These are phyloP conservation scores for Oryza rufipogon DNA, from an alignment of 176 grass and related monocot genomes.

Conservation along the genomic window DNA sequence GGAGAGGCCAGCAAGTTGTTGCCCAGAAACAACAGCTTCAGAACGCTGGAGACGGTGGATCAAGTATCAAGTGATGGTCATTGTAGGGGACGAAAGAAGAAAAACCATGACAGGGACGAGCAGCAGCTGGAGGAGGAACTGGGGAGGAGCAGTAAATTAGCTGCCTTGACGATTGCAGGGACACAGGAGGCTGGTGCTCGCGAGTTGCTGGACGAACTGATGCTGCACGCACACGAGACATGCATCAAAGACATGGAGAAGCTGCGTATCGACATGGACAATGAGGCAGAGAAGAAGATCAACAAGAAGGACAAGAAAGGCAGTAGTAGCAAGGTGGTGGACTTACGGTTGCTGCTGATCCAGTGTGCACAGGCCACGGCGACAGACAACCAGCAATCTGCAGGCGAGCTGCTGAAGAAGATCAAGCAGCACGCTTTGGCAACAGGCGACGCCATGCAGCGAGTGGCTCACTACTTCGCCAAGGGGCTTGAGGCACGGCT, in stretches of 20 bases:
- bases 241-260: conserved; percentile 16
- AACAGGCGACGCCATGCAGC: conserved; percentile 47
- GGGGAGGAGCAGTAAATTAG: conserved; percentile 44
- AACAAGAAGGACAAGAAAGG: conserved; percentile 27
- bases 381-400: conserved; percentile 43
- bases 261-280: conserved; percentile 16
- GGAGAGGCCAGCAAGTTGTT: conserved; percentile 62
- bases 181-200: conserved; percentile 26
- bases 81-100: conserved; percentile 37
- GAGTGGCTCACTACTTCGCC: conserved; percentile 60
- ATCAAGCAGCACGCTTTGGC: conserved; percentile 44
- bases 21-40: conserved; percentile 40
- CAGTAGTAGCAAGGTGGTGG: conserved; percentile 24
- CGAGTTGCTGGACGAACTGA: conserved; percentile 53
- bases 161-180: neutral
- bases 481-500: conserved; percentile 56
- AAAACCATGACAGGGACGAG: conserved; percentile 4
- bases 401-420: conserved; percentile 40
- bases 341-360: conserved; percentile 53
- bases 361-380: conserved; percentile 57
- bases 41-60: neutral
- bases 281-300: neutral
- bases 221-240: neutral
- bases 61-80: neutral
- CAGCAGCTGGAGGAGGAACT: conserved; percentile 29